Percentiles rank a stretch among this genome's conserved stretches.
phyloP scores from a whole-genome alignment of 352 stramenopile genomes.

The Pythium apleroticum region DNA sequence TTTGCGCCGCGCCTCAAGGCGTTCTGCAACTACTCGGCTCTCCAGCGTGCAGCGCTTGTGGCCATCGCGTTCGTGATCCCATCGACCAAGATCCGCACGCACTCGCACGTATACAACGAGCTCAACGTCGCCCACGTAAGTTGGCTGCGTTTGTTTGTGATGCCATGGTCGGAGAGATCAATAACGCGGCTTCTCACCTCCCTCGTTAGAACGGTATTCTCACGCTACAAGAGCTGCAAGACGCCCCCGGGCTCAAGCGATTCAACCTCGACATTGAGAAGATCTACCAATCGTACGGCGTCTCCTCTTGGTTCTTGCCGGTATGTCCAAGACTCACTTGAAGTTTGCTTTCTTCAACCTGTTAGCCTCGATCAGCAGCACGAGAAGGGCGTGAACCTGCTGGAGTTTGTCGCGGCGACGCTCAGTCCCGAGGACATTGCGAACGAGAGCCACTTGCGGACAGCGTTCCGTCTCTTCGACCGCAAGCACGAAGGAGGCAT shows the following conservation, averaged over 20 bases:
- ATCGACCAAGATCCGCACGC: constrained; percentile 46
- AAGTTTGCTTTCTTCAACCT: neutral
- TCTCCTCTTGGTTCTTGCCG: neutral
- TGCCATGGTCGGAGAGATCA: too few species aligned
- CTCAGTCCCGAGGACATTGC: constrained; percentile 57
- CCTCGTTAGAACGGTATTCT: constrained; percentile 54
- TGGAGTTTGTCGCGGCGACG: constrained; percentile 79
- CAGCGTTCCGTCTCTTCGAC: constrained; percentile 64
- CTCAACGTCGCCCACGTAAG: constrained; percentile 71
- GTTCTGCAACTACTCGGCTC: constrained; percentile 67
- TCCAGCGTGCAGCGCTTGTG: constrained; percentile 60
- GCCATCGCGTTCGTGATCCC: constrained; percentile 74
- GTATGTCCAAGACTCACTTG: neutral
- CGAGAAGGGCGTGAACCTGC: constrained; percentile 69
- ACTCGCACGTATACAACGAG: constrained; percentile 76
- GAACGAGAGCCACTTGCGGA: constrained; percentile 52
- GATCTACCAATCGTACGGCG: constrained; percentile 56
- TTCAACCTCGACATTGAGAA: constrained; percentile 69
- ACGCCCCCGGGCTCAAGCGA: constrained; percentile 44
- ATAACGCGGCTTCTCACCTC: too few species aligned
- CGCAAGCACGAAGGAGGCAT: constrained; percentile 60
- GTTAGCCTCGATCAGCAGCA: constrained; percentile 69
- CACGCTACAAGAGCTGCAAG: constrained; percentile 64
- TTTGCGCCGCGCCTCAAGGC: constrained; percentile 64
- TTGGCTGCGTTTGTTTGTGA: constrained; percentile 6